Percentiles rank a stretch among this genome's conserved stretches.
phyloP scores from a whole-genome alignment of 306 rosid genomes.

The Senna tora region DNA sequence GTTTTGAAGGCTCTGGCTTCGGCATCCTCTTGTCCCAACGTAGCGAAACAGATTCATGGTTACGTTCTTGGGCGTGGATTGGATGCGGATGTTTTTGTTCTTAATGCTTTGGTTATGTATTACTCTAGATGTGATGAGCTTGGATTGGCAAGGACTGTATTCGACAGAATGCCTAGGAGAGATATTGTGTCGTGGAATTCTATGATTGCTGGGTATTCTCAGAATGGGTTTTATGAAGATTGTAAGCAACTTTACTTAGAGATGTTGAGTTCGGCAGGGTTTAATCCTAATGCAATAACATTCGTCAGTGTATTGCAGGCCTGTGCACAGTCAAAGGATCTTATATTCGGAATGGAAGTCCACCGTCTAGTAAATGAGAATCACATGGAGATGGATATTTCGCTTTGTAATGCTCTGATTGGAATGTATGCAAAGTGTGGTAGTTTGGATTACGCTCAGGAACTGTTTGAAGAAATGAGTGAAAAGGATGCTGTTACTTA shows the following conservation, averaged over 20 bases:
- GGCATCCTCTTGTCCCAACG: slow-evolving; percentile 28
- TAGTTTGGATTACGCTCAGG: slow-evolving; percentile 70
- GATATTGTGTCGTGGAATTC: slow-evolving; percentile 89
- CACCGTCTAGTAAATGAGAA: slow-evolving; percentile 54
- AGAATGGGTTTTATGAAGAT: slow-evolving; percentile 63
- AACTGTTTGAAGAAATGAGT: slow-evolving; percentile 66
- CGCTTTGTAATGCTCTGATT: slow-evolving; percentile 70
- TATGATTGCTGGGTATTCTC: slow-evolving; percentile 85
- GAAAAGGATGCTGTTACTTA: slow-evolving; percentile 75
- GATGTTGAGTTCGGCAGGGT: slow-evolving; percentile 48
- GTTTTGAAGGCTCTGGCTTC: slow-evolving; percentile 64
- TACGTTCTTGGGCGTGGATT: slow-evolving; percentile 53
- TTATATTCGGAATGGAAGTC: slow-evolving; percentile 67
- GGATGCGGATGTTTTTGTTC: slow-evolving; percentile 63
- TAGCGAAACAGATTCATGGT: slow-evolving; percentile 61
- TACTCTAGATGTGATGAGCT: slow-evolving; percentile 69
- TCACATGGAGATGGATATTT: slow-evolving; percentile 55
- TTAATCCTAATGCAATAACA: slow-evolving; percentile 63
- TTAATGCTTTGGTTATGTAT: slow-evolving; percentile 64
- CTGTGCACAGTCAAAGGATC: slow-evolving; percentile 84
- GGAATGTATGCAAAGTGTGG: slow-evolving; percentile 87
- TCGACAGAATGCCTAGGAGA: slow-evolving; percentile 57
- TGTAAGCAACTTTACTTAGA: slow-evolving; percentile 64
- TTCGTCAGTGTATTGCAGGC: slow-evolving; percentile 77
- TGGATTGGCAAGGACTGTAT: slow-evolving; percentile 57